A percentile compares a stretch with the other conserved stretches of the same genome.
These are phyloP conservation scores for Fomitiporia mediterranea DNA, from an alignment of 1,284 basidiomycete species.

Conservation along the genomic window DNA sequence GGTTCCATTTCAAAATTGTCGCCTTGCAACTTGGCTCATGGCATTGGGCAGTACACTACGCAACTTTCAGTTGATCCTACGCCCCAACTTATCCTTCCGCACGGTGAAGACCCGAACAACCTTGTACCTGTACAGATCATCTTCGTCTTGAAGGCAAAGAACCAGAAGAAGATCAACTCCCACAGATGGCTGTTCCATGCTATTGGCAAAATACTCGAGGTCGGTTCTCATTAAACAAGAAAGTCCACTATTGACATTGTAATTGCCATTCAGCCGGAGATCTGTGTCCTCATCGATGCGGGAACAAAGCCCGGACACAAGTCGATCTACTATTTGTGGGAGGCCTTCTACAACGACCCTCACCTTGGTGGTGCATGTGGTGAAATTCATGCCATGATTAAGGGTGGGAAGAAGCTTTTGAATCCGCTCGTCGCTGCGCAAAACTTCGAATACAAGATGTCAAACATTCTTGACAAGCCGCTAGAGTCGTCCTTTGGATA, in stretches of 20 bases:
- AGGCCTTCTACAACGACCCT: constrained; percentile 77
- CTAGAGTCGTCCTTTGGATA: constrained; percentile 95
- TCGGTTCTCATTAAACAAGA: constrained; percentile 26
- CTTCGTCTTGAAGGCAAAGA: constrained; percentile 92
- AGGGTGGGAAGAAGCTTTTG: constrained; percentile 85
- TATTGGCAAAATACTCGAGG: constrained; percentile 79
- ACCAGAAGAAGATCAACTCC: constrained; percentile 97
- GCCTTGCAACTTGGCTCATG: constrained; percentile 2
- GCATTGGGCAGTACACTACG: constrained; percentile 69
- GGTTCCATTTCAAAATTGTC: constrained; percentile 20
- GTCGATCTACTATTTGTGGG: constrained; percentile 97
- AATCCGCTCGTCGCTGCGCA: constrained; percentile 95
- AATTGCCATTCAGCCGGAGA: constrained; percentile 62
- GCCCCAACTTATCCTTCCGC: constrained; percentile 87
- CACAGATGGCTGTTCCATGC: constrained; percentile 99
- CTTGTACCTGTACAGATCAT: constrained; percentile 95
- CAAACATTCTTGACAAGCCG: constrained; percentile 91
- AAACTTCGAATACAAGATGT: constrained; percentile 99
- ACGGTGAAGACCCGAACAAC: constrained; percentile 85
- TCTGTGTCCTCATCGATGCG: constrained; percentile 88
- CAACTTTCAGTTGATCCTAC: constrained; percentile 88
- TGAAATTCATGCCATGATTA: constrained; percentile 93
- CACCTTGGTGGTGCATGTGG: constrained; percentile 82
- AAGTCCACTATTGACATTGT: not conserved
- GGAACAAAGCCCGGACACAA: constrained; percentile 97